These are phyloP conservation scores for Kwoniella shivajii DNA, from an alignment of 1,284 basidiomycete genomes.

Conservation along the genomic window DNA sequence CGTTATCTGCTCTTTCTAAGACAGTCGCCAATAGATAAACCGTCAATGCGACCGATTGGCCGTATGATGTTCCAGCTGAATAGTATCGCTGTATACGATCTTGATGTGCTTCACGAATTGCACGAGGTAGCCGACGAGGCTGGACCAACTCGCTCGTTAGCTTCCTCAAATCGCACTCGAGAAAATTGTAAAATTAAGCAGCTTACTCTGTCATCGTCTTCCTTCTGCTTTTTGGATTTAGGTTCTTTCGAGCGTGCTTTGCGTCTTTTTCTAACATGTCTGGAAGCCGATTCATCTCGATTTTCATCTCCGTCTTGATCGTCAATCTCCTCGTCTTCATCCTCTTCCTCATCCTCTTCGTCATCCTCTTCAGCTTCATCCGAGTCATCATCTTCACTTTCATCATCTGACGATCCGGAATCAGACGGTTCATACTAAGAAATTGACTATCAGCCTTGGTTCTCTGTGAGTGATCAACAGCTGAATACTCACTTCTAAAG, in stretches of 20 bases:
- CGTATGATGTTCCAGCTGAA: conserved; percentile 78
- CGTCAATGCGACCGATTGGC: conserved; percentile 85
- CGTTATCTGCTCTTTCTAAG: conserved; percentile 88
- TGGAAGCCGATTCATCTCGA: conserved; percentile 53
- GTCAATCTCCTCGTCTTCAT: conserved; percentile 48
- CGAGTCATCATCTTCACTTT: conserved; percentile 46
- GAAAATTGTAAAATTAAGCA: background rate
- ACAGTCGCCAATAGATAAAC: conserved; percentile 88
- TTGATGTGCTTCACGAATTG: conserved; percentile 67
- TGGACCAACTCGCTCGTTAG: conserved; percentile 9
- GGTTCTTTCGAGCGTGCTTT: conserved; percentile 24
- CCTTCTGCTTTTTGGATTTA: conserved; percentile 31
- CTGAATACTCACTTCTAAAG: conserved; percentile 69
- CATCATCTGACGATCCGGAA: conserved; percentile 36
- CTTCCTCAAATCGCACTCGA: background rate
- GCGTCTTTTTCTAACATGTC: conserved; percentile 61
- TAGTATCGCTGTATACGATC: conserved; percentile 79
- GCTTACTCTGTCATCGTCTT: conserved; percentile 37
- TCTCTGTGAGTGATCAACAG: no score
- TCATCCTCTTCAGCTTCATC: conserved; percentile 58
- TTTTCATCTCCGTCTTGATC: conserved; percentile 30
- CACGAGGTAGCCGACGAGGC: conserved; percentile 64
- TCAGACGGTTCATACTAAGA: conserved; percentile 46
- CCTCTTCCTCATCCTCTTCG: conserved; percentile 52
- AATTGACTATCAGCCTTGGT: no score